phyloP scores from a whole-genome alignment of 2,329 filamentous ascomycete species.

The Phyllosticta citrichinensis region DNA sequence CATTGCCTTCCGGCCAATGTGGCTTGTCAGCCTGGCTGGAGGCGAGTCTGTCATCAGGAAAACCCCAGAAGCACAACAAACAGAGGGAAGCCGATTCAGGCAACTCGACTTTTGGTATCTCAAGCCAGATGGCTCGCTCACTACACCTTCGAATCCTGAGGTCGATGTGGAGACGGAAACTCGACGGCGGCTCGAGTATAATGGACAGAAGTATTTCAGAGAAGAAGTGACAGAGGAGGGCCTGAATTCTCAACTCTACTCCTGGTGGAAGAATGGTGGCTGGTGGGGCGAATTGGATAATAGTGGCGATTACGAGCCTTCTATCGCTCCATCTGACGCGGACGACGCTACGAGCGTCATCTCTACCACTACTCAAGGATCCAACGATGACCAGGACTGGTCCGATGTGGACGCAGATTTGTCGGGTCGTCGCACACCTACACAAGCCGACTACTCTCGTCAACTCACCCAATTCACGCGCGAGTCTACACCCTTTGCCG shows the following conservation, averaged over 20 bases:
- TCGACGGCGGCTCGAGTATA: constrained; percentile 47
- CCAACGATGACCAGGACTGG: constrained; percentile 28
- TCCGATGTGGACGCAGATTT: constrained; percentile 36
- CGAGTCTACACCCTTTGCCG: constrained; percentile 53
- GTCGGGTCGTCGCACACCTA: constrained; percentile 59
- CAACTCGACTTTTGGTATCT: constrained; percentile 40
- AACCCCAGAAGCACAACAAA: constrained; percentile 7
- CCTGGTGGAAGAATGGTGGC: constrained; percentile 73
- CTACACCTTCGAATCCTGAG: constrained; percentile 49
- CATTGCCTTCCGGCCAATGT: constrained; percentile 52
- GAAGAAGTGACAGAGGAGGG: constrained; percentile 49
- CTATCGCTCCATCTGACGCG: constrained; percentile 37
- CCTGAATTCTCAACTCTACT: constrained; percentile 66
- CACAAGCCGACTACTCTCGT: constrained; percentile 44
- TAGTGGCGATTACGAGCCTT: constrained; percentile 66
- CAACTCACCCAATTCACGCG: constrained; percentile 29
- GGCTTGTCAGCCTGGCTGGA: constrained; percentile 47
- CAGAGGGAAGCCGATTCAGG: constrained; percentile 28
- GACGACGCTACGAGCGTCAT: constrained; percentile 74
- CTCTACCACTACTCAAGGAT: constrained; percentile 44
- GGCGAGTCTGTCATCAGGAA: constrained; percentile 13
- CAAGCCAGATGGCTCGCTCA: constrained; percentile 42
- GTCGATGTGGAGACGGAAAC: constrained; percentile 77
- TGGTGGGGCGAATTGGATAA: constrained; percentile 76
- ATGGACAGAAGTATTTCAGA: constrained; percentile 14